phyloP scores from a whole-genome alignment of 257 asterid genomes.

The Apocynum venetum region DNA sequence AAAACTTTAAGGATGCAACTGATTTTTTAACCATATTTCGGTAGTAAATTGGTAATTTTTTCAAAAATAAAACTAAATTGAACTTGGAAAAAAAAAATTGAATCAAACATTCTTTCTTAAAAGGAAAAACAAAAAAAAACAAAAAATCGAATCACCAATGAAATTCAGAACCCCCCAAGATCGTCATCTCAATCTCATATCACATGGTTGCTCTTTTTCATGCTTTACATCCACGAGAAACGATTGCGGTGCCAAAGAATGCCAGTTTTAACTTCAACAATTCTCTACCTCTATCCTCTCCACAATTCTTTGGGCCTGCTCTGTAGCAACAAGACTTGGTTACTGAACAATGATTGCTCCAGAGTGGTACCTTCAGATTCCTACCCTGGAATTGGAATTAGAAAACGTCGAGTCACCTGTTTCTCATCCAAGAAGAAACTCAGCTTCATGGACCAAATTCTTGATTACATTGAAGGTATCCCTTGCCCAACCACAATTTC shows the following conservation, averaged over 20 bases:
- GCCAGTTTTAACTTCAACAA: constrained; percentile 17
- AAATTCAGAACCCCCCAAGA: too few species aligned
- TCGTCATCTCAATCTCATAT: not conserved
- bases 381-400: not conserved
- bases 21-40: too few species aligned
- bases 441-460: constrained; percentile 85
- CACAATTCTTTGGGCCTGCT: not conserved
- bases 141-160: too few species aligned
- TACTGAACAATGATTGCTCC: not conserved
- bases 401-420: constrained; percentile 34
- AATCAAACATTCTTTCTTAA: too few species aligned
- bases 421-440: constrained; percentile 79
- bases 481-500: not conserved
- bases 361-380: constrained; percentile 7
- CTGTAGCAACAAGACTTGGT: not conserved
- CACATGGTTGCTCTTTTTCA: too few species aligned
- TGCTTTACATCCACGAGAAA: not conserved
- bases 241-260: constrained; percentile 1
- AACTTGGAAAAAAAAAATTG: too few species aligned
- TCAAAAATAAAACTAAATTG: too few species aligned
- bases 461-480: constrained; percentile 88
- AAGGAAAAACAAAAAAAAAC: too few species aligned
- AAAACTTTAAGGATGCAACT: too few species aligned
- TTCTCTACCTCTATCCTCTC: constrained; percentile 4
- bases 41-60: too few species aligned